These are phyloP conservation scores for Bruguiera sexangula DNA, from an alignment of 345 rosid species.

Conservation along the genomic window DNA sequence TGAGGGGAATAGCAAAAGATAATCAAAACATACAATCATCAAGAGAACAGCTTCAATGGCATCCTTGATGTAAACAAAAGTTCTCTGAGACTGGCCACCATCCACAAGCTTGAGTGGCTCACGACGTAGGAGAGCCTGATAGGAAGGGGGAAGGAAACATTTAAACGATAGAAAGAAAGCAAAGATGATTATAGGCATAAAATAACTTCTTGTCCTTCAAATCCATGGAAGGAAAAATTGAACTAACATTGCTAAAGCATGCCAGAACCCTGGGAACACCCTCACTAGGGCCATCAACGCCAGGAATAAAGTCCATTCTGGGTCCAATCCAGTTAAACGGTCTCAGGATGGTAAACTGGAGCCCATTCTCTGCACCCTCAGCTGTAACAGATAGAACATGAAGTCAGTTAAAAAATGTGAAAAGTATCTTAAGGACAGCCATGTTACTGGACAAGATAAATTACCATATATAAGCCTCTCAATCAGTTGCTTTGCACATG, in stretches of 20 bases:
- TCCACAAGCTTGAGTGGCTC: slow-evolving; percentile 95
- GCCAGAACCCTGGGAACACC: slow-evolving; percentile 99
- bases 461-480: slow-evolving; percentile 93
- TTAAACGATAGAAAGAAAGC: neutral
- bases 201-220: neutral
- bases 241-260: slow-evolving; percentile 92
- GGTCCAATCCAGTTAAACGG: slow-evolving; percentile 99
- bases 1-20: neutral
- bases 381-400: slow-evolving; percentile 38
- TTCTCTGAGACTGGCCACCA: slow-evolving; percentile 96
- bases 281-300: slow-evolving; percentile 98
- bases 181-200: neutral
- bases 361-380: slow-evolving; percentile 97
- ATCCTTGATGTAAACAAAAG: slow-evolving; percentile 90
- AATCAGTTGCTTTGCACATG: slow-evolving; percentile 97
- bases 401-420: slow-evolving; percentile 5
- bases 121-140: slow-evolving; percentile 71
- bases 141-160: neutral
- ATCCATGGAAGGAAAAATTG: neutral
- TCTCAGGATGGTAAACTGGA: slow-evolving; percentile 91
- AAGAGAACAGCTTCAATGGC: slow-evolving; percentile 93
- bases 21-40: slow-evolving; percentile 62
- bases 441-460: slow-evolving; percentile 7
- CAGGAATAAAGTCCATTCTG: slow-evolving; percentile 98
- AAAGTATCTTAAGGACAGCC: slow-evolving; percentile 2